These are phyloP conservation scores for Alternaria sp. DNA, from an alignment of 2,329 filamentous ascomycete species.

Conservation along the genomic window DNA sequence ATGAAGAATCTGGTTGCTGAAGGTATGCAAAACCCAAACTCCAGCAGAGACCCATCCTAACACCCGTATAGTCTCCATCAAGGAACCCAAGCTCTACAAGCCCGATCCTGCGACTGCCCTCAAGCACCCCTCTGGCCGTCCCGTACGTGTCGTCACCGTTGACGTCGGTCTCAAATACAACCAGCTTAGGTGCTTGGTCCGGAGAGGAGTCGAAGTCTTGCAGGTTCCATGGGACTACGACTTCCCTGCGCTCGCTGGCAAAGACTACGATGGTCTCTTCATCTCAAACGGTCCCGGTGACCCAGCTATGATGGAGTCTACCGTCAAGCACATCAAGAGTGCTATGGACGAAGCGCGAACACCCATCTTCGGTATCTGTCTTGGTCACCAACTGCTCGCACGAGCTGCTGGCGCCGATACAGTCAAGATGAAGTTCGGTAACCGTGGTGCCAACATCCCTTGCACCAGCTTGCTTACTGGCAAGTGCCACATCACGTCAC, in stretches of 20 bases:
- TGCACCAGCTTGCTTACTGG: slow-evolving; percentile 96
- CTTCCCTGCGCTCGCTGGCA: slow-evolving; percentile 77
- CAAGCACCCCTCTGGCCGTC: slow-evolving; percentile 87
- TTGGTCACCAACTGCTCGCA: slow-evolving; percentile 92
- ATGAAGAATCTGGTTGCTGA: slow-evolving; percentile 90
- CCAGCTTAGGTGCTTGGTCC: slow-evolving; percentile 91
- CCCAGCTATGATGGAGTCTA: slow-evolving; percentile 82
- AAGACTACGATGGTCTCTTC: slow-evolving; percentile 95
- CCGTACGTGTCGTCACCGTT: slow-evolving; percentile 87
- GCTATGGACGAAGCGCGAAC: slow-evolving; percentile 81
- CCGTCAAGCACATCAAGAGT: slow-evolving; percentile 79
- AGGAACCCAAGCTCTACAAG: slow-evolving; percentile 84
- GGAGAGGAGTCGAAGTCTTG: slow-evolving; percentile 89
- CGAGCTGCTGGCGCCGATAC: slow-evolving; percentile 87
- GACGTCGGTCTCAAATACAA: slow-evolving; percentile 99
- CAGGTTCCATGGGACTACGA: slow-evolving; percentile 98
- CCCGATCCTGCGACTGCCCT: slow-evolving; percentile 76
- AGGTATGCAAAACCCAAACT: slow-evolving; percentile 65
- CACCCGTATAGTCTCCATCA: slow-evolving; percentile 79
- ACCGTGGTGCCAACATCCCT: slow-evolving; percentile 97
- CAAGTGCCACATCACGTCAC: slow-evolving; percentile 97
- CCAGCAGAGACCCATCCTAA: slow-evolving; percentile 28
- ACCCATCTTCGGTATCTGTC: slow-evolving; percentile 94
- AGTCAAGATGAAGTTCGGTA: slow-evolving; percentile 98
- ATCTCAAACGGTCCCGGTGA: slow-evolving; percentile 98